Evolutionary conservation across 2,329 filamentous ascomycete genomes (phyloP), one percentile per base, ranked within the genome.

Genomic region (Hymenoscyphus infarciens): DNA sequence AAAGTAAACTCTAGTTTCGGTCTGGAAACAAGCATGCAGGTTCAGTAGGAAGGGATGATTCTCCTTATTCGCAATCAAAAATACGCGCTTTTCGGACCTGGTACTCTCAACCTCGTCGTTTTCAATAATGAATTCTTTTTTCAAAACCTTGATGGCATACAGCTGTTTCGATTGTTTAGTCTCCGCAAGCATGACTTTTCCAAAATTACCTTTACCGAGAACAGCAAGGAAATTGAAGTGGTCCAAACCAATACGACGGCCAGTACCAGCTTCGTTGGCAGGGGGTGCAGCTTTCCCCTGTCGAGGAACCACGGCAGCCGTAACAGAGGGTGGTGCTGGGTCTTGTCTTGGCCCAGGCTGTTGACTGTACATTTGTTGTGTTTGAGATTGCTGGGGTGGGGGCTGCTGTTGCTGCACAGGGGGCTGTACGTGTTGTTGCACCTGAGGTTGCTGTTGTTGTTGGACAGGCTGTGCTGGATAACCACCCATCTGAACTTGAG

Each of bases 101-200:
- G 92, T 97, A 77, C 94, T 98, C 77, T 99, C 95, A 7, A 99
- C 95, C 79, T 99, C 95, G 74, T 99, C 95, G 68, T 99, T 97
- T 75, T 99, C 96, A 66, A 99, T 99, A 74, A 99, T 99, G 76
- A 99, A 99, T 76, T 99, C 95, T 80, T 99, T 99, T 84, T 99
- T 99, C 70, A 99, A 80, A 42, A 99, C 95, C 79, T 99, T 99
- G 77, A 99, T 99, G 62, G 95, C 95, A 75, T 98, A 99, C 7
- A 99, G 82, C 76, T 94, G 90, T 77, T 93, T 91, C 10, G 90
- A 87, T 61, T 87, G 87, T 82, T 99, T 99, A 1, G 95, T 97
- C 79, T 99, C 96, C 1, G 95, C 95, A 76, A 99, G 81, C 95
- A 99, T 99, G 78, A 99, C 95, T 79, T 99, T 99, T 76, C 95